Evolutionary conservation across 2,329 filamentous ascomycete species (phyloP), one percentile per base, ranked within the genome.

Genomic region (Epichloe sp.): DNA sequence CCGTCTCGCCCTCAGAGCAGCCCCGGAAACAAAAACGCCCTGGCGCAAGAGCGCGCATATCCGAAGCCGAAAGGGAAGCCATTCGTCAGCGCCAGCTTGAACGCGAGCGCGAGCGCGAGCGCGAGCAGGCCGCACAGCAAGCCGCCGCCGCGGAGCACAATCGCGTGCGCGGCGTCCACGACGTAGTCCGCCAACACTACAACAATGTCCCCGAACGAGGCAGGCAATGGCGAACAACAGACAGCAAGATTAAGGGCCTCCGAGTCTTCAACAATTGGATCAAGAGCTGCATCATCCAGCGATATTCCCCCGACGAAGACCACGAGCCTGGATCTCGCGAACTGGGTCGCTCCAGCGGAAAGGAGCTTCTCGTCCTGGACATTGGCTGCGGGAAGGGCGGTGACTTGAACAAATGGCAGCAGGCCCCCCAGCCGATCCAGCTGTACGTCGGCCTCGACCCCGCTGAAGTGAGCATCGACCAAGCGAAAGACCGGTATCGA

Each of bases 261-360:
- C 82, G 93, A 49, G 88, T 86, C 58, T 93, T 95, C 74, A 98
- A 98, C 72, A 98, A 98, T 68, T 98, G 93, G 93, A 80, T 98
- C 70, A 98, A 98, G 75, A 95, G 88, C 63, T 91, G 87, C 47
- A 80, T 97, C 59, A 97, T 98, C 58, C 90, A 97, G 65, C 96
- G 95, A 65, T 97, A 96, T 70, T 88, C 88, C 86, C 86, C 86
- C 0, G 82, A 84, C 56, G 86, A 91, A 65, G 82, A 87, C 54
- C 83, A 83, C 57, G 72, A 78, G 0, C 79, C 83, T 2, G 78
- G 78, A 40, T 79, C 77, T 44, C 72, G 75, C 55, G 76, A 80
- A 60, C 64, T 69, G 49, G 76, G 75, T 17, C 67, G 71, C 49
- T 70, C 72, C 3, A 71, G 68, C 43, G 75, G 71, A 31, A 76